Evolutionary conservation across 2,329 filamentous ascomycete species (phyloP).

Genomic region (Pestalotiopsis sp.): DNA sequence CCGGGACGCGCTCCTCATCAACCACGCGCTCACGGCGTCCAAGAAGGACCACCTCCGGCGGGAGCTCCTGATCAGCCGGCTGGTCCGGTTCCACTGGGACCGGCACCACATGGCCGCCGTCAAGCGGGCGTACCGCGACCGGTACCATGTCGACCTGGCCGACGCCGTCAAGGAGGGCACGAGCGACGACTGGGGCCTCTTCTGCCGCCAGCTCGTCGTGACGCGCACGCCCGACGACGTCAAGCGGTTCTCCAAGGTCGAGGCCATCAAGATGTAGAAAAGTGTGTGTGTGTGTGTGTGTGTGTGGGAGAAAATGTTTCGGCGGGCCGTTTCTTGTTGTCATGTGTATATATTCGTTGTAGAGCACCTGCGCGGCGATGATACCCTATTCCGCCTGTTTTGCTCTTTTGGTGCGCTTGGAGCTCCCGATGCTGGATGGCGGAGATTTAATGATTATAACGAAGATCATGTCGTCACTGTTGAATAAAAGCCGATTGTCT

Average conservation of each 20-base stretch:
- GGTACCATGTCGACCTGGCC: constrained; percentile 76
- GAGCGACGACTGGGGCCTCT: constrained; percentile 75
- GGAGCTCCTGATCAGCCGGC: constrained; percentile 83
- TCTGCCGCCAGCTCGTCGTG: constrained; percentile 73
- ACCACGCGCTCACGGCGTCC: constrained; percentile 83
- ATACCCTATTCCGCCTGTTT: neutral
- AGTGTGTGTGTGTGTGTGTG: no score
- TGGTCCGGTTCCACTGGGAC: constrained; percentile 94
- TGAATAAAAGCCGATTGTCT: neutral
- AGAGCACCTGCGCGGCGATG: neutral
- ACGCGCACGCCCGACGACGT: constrained; percentile 63
- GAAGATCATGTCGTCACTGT: neutral
- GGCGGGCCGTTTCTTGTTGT: neutral
- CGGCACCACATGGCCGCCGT: constrained; percentile 77
- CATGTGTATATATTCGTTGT: neutral
- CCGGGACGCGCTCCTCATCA: constrained; percentile 85
- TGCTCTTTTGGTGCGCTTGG: neutral
- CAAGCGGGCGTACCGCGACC: constrained; percentile 77
- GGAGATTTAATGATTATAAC: neutral
- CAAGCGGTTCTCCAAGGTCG: constrained; percentile 50
- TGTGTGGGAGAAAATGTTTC: neutral
- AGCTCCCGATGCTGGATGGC: neutral
- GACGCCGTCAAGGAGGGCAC: constrained; percentile 80
- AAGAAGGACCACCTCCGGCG: constrained; percentile 73
- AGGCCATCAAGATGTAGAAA: constrained; percentile 19